Conservation (phyloP, 768 basidiomycete species). For the Mrakia gelida region DNA sequence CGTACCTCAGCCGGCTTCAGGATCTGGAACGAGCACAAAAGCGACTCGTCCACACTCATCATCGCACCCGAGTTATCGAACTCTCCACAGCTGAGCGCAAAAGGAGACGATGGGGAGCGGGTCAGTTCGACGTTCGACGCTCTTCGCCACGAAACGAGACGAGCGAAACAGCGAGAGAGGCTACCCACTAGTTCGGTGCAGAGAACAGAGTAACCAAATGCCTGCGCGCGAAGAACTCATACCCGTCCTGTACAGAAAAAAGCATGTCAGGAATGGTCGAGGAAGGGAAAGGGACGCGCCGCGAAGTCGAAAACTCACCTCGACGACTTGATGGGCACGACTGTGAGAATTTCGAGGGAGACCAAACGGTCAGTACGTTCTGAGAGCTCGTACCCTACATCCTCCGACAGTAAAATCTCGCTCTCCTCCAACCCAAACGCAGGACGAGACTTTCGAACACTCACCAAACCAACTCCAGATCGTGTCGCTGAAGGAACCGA, state of each 20-base stretch:
- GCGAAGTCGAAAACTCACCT: background rate
- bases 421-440: too few relatives aligned
- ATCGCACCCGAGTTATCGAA: conserved; percentile 56
- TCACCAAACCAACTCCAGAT: conserved; percentile 32
- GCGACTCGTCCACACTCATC: conserved; percentile 98
- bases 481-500: conserved; percentile 34
- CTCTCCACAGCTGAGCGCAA: conserved; percentile 7
- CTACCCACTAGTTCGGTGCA: conserved; percentile 33
- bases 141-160: too few relatives aligned
- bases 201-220: conserved; percentile 36
- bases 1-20: conserved; percentile 86
- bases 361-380: too few relatives aligned
- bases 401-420: background rate
- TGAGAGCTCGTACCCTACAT: too few relatives aligned
- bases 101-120: background rate
- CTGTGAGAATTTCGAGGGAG: background rate
- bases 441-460: too few relatives aligned
- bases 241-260: conserved; percentile 28
- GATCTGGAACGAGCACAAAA: conserved; percentile 99
- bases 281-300: background rate
- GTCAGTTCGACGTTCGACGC: too few relatives aligned
- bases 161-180: background rate
- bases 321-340: conserved; percentile 9
- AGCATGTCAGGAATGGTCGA: background rate
- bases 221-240: conserved; percentile 36